Percentiles rank a stretch among this genome's conserved stretches.
Evolutionary conservation across 306 rosid species (phyloP).

Genomic region (Corylus americana): DNA sequence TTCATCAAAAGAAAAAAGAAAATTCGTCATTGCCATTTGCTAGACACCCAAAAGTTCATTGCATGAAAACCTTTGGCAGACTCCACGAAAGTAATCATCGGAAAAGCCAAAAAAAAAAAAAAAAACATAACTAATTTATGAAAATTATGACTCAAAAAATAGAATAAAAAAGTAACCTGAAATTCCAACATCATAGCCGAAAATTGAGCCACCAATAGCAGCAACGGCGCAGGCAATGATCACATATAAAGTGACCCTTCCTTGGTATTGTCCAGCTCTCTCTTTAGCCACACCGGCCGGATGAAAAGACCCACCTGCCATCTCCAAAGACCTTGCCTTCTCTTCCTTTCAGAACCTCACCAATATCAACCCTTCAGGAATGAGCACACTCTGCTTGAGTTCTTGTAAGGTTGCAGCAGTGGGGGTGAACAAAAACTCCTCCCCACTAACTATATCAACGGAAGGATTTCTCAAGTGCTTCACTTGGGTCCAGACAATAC

Average conservation of each 20-base stretch:
- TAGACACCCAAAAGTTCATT: not conserved
- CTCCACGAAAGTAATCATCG: not conserved
- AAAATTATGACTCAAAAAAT: not conserved
- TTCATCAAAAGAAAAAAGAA: not conserved
- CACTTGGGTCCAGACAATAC: not conserved
- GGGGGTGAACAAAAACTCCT: no score
- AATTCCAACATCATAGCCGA: slow-evolving; percentile 85
- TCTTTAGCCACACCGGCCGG: slow-evolving; percentile 53
- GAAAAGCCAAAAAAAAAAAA: slow-evolving; percentile 3
- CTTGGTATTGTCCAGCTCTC: slow-evolving; percentile 66
- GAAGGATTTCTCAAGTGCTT: not conserved
- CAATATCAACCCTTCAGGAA: no score
- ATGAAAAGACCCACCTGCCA: slow-evolving; percentile 75
- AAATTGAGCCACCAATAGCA: slow-evolving; percentile 77
- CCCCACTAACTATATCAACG: no score
- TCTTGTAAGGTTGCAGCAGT: no score
- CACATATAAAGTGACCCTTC: slow-evolving; percentile 64
- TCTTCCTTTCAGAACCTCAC: no score
- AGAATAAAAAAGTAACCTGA: slow-evolving; percentile 45
- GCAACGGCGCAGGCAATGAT: slow-evolving; percentile 72
- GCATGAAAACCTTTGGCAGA: not conserved
- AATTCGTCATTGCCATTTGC: not conserved
- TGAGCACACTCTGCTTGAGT: no score
- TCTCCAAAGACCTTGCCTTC: slow-evolving; percentile 28
- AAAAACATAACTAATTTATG: not conserved